Evolutionary conservation across 495 filamentous ascomycete species (phyloP), one percentile per base, ranked within the genome.

Genomic region (Pyrenopolyporus hunteri): DNA sequence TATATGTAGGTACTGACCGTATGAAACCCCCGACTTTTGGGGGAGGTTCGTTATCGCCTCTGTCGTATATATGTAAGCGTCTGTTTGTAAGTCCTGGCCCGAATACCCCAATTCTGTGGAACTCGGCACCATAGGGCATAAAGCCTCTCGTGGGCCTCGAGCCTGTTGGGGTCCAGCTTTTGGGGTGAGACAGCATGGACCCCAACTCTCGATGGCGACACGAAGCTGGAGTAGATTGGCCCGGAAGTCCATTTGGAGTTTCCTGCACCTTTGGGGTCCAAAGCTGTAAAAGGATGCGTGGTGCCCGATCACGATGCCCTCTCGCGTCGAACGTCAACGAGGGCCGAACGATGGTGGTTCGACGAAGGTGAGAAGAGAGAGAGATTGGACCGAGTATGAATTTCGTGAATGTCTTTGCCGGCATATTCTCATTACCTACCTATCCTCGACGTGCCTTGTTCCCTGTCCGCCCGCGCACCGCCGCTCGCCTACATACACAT

Each of bases 261-360:
- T 48, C n/a, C n/a, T 44, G 23, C 52, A 54, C 26, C 23, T n/a
- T 68, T 70, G 62, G 68, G 68, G 68, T 61, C 63, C 62, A 58
- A 59, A 57, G 63, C 22, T 22, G 11, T 23, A 10, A 28, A 45
- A 45, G 23, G 23, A 33, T 33, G 29, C 37, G 40, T 23, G 32
- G 52, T 49, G 35, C 53, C 63, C 42, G 57, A 57, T 61, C 57
- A 29, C 26, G 55, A 53, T 35, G 14, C 17, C 33, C 23, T 32
- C 16, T 47, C 33, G 28, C 48, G 16, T 47, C 13, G 11, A 13
- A 49, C 23, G 52, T 26, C 13, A 14, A 42, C n/a, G n/a, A n/a
- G n/a, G 10, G 50, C 35, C 49, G 61, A 55, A 64, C 35, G 54
- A 59, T 48, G 44, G 45, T 64, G 48, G 61, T 59, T 44, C 54